Percentiles rank a stretch among this genome's conserved stretches.
Conservation (phyloP, 306 rosid genomes). For the Casuarina glauca region DNA sequence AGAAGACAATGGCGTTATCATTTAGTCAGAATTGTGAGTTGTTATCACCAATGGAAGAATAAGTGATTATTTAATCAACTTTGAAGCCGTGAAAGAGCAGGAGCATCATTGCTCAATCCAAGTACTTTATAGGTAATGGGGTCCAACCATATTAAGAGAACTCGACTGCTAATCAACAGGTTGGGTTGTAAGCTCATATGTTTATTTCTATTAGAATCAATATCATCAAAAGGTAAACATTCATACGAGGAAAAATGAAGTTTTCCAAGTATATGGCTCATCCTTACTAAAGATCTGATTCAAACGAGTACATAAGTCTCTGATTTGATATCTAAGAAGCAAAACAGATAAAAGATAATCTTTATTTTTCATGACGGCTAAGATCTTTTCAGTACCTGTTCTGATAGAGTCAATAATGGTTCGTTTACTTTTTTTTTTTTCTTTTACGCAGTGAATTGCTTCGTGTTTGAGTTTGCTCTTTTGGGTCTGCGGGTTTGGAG, state of each 20-base stretch:
- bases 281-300: no score
- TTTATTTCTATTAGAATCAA: neutral
- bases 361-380: neutral
- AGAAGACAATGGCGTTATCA: conserved; percentile 41
- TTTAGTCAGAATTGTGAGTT: conserved; percentile 37
- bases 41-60: conserved; percentile 30
- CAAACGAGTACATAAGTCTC: neutral
- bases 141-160: neutral
- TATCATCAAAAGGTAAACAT: neutral
- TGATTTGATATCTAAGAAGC: neutral
- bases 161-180: neutral
- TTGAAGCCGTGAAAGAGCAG: neutral
- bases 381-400: neutral
- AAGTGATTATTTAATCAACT: conserved; percentile 21
- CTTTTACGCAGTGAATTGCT: neutral
- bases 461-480: conserved; percentile 10
- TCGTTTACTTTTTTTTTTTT: neutral
- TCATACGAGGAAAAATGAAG: neutral
- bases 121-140: conserved; percentile 1
- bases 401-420: neutral
- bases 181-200: neutral
- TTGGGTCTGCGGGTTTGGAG: conserved; percentile 17
- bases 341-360: neutral
- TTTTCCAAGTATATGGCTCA: neutral
- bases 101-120: neutral